Evolutionary conservation across 352 stramenopile species (phyloP).

Genomic region (Phytopythium sindhum): DNA sequence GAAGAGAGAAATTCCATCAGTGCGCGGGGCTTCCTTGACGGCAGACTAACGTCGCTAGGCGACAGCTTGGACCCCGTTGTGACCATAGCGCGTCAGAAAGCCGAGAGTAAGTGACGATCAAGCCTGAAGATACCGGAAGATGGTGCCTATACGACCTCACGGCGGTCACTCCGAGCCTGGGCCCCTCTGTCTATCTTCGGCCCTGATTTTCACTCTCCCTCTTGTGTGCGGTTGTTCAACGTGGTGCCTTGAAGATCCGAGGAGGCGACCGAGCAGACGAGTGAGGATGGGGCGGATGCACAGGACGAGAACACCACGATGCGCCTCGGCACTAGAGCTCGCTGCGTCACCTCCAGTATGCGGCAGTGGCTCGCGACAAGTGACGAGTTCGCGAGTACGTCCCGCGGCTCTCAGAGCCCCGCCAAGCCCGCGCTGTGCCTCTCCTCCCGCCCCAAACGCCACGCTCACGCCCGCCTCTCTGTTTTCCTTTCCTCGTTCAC

Average conservation of each 20-base stretch:
- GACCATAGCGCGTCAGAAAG: neutral
- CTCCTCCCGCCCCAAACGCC: neutral
- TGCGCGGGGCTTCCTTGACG: neutral
- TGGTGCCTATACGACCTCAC: no score
- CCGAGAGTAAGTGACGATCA: neutral
- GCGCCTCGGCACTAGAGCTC: neutral
- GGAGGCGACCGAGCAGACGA: no score
- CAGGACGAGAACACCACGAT: no score
- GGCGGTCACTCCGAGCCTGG: no score
- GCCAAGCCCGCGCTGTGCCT: neutral
- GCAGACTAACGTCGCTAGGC: neutral
- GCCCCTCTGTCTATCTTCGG: no score
- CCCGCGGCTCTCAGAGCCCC: no score
- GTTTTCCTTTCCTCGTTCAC: neutral
- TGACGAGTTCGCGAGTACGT: no score
- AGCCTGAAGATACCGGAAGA: neutral
- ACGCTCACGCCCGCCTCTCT: neutral
- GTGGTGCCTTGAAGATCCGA: no score
- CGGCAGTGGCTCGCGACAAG: no score
- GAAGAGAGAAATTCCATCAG: conserved; percentile 6
- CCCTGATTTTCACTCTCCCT: no score
- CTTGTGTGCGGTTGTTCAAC: no score
- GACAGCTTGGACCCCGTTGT: neutral
- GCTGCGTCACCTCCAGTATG: neutral
- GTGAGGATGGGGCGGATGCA: no score